These are phyloP conservation scores for Hansenula lynferdii DNA, from an alignment of 1,139 yeast species.

Conservation along the genomic window DNA sequence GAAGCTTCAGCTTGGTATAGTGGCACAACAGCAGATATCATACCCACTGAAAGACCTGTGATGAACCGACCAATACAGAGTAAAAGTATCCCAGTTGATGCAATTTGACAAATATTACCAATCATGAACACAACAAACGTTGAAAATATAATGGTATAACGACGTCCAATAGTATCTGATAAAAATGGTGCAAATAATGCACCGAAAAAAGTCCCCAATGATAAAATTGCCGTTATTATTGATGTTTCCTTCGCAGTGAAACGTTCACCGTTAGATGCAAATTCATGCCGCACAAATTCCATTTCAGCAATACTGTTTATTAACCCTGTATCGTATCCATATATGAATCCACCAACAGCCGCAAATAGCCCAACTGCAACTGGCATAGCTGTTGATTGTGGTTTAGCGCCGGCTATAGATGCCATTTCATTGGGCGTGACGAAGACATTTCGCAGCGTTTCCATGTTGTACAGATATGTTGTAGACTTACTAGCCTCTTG, in stretches of 20 bases:
- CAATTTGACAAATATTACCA: conserved; percentile 63
- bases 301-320: conserved; percentile 70
- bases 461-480: conserved; percentile 6
- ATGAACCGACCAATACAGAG: conserved; percentile 59
- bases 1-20: conserved; percentile 80
- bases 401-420: conserved; percentile 19
- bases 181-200: conserved; percentile 67
- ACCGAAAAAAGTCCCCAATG: conserved; percentile 74
- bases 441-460: conserved; percentile 15
- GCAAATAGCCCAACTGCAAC: conserved; percentile 67
- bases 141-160: conserved; percentile 44
- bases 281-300: conserved; percentile 50
- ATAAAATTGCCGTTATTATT: conserved; percentile 62
- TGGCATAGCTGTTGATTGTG: conserved; percentile 50
- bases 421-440: conserved; percentile 9
- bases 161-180: conserved; percentile 61
- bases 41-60: conserved; percentile 70
- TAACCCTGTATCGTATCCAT: conserved; percentile 82
- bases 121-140: conserved; percentile 48
- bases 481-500: no score
- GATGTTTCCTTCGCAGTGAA: conserved; percentile 64
- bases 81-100: conserved; percentile 41
- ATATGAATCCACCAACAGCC: conserved; percentile 77
- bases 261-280: conserved; percentile 40
- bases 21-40: conserved; percentile 50